Base-by-base conservation (phyloP, 1,284 basidiomycete genomes). In the Exsudoporus floridanus region DNA sequence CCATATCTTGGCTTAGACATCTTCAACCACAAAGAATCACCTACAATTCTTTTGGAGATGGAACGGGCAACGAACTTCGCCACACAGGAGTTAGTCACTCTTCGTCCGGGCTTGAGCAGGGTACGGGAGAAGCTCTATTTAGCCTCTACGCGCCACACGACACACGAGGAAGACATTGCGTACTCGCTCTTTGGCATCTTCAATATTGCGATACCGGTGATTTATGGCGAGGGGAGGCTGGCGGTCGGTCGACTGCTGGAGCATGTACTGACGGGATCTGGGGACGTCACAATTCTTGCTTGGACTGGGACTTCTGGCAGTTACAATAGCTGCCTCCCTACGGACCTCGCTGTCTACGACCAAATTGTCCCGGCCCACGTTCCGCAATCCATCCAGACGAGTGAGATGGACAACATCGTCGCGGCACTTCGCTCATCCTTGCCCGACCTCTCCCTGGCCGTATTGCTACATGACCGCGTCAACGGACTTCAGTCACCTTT, bases 321-420 rank as follows among this genome's bases (percentile, higher is more conserved):
- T 5, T 19, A 46, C 7, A 41, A 58, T 30, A 58, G 59, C 25
- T 58, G 46, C 31, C 50, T 58, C 4, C 57, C 55, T 3, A 4
- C 13, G 1, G 42, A 54, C 19, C 50, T 58, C 13, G 33, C 54
- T 1, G 57, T 57, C 7, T 57, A 57, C 18, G 13, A 39, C 23
- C 38, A 60, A 25, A n/a, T 57, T 2, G 16, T 36, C 5, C 38
- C 53, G 6, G 42, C 42, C 16, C 56, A 56, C 12, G 6, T 55
- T 27, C 37, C 52, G 2, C 52, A 5, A 27, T 25, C 25, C 9
- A 19, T 56, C 19, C 23, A 47, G 14, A n/a, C 16, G 0, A n/a
- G 18, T 1, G 25, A 19, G 16, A 45, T 55, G 44, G 45, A 44
- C 2, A n/a, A 7, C 6, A 38, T 27, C 12, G 21, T 57, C 5